These are phyloP conservation scores for Aegilops speltoides DNA, from an alignment of 176 grass and related monocot species.

Conservation along the genomic window DNA sequence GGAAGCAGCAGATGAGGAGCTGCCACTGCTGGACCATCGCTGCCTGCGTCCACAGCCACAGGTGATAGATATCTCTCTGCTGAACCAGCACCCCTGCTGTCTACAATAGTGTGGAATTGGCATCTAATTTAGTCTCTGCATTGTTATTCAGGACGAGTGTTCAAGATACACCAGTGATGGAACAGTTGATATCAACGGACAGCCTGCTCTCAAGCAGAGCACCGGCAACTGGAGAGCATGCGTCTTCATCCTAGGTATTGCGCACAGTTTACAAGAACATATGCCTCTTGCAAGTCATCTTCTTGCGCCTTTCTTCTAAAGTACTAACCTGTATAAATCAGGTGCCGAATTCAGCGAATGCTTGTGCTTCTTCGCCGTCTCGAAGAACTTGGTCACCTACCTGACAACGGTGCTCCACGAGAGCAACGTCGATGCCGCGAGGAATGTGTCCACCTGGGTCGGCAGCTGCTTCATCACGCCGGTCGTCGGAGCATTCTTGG, in stretches of 20 bases:
- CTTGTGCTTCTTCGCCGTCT: conserved; percentile 9
- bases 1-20: neutral
- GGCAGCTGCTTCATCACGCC: conserved; percentile 29
- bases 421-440: conserved; percentile 27
- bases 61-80: neutral
- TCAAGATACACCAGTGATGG: conserved; percentile 19
- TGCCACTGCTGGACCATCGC: neutral
- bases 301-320: neutral
- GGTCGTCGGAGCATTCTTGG: conserved; percentile 22
- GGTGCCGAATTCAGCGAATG: conserved; percentile 17
- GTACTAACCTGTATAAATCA: neutral
- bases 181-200: neutral
- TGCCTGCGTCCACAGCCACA: neutral
- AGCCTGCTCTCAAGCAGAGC: conserved; percentile 10
- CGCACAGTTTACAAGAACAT: neutral
- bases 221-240: conserved; percentile 38
- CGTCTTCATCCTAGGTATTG: conserved; percentile 18
- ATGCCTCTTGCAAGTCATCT: neutral
- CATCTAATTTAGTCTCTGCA: neutral
- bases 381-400: conserved; percentile 27
- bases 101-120: neutral
- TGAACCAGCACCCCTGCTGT: neutral
- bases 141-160: neutral
- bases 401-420: conserved; percentile 14
- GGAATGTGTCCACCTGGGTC: conserved; percentile 15